Evolutionary conservation across 257 asterid genomes (phyloP).

Genomic region (Nicotiana tomentosiformis): DNA sequence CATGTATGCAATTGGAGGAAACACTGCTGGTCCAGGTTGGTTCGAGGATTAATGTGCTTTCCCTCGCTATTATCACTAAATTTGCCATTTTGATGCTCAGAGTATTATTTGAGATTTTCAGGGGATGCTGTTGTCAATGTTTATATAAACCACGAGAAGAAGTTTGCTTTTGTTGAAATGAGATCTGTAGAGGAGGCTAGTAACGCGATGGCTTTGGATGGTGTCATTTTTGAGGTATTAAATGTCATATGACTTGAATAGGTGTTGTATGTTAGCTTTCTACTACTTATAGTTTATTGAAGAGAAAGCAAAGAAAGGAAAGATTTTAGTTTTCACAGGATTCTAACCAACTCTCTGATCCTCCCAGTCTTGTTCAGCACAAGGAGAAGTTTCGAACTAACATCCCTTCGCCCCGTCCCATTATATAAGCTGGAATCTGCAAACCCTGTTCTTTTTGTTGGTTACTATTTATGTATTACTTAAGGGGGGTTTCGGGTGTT

Average conservation of each 20-base stretch:
- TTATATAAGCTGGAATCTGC: background rate
- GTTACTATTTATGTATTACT: background rate
- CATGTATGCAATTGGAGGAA: conserved; percentile 94
- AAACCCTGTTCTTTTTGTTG: background rate
- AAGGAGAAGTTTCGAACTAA: background rate
- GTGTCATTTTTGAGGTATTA: conserved; percentile 88
- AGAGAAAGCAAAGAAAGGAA: background rate
- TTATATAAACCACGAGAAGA: conserved; percentile 89
- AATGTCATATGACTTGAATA: background rate
- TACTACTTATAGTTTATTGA: background rate
- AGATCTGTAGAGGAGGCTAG: conserved; percentile 99
- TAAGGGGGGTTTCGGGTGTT: background rate
- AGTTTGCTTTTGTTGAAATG: conserved; percentile 97
- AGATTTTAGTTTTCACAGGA: background rate
- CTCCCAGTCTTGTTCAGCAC: background rate
- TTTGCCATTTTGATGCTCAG: background rate
- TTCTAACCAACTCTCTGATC: background rate
- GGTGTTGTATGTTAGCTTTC: background rate
- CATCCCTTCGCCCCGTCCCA: background rate
- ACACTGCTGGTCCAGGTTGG: conserved; percentile 97
- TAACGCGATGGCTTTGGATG: conserved; percentile 97
- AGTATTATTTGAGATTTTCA: conserved; percentile 26
- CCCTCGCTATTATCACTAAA: background rate
- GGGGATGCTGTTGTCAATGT: conserved; percentile 97
- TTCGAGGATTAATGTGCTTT: background rate